These are phyloP conservation scores for Neonectria faginata DNA, from an alignment of 2,329 filamentous ascomycete genomes.

Conservation along the genomic window DNA sequence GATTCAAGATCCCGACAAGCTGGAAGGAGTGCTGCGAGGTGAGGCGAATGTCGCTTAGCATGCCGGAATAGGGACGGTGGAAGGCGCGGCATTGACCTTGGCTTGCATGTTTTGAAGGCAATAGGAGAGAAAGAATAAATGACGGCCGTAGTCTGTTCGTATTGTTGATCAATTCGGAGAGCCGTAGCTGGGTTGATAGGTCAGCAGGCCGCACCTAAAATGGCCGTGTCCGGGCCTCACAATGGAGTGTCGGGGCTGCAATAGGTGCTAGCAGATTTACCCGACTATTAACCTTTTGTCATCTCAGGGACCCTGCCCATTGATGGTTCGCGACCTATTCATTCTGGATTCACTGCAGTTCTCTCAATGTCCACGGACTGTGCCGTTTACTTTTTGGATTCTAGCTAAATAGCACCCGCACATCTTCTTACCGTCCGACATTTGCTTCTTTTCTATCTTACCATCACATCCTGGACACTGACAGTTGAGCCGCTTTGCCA, in stretches of 20 bases:
- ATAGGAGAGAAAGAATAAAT: slow-evolving; percentile 5
- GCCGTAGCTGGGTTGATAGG: not conserved
- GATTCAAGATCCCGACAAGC: slow-evolving; percentile 72
- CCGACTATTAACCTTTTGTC: slow-evolving; percentile 48
- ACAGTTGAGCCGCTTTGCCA: slow-evolving; percentile 1
- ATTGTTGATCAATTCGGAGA: not conserved
- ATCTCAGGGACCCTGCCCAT: slow-evolving; percentile 25
- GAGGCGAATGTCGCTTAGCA: slow-evolving; percentile 65
- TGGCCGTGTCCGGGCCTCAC: not conserved
- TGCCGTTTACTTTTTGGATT: slow-evolving; percentile 31
- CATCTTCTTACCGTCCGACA: not conserved
- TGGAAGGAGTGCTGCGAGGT: slow-evolving; percentile 71
- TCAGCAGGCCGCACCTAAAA: not conserved
- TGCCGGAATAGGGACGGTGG: slow-evolving; percentile 66
- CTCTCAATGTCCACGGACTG: slow-evolving; percentile 12
- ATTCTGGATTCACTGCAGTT: slow-evolving; percentile 28
- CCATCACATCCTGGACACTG: not conserved
- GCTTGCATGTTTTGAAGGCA: slow-evolving; percentile 29
- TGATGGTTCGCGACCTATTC: slow-evolving; percentile 26
- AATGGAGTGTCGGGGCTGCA: not conserved
- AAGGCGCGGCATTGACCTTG: slow-evolving; percentile 70
- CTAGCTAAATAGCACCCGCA: slow-evolving; percentile 6
- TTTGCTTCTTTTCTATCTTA: not conserved
- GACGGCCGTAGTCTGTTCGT: not conserved
- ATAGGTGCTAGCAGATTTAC: slow-evolving; percentile 35